Base-by-base conservation (phyloP, 2,329 filamentous ascomycete species). In the Fusarium setosum region DNA sequence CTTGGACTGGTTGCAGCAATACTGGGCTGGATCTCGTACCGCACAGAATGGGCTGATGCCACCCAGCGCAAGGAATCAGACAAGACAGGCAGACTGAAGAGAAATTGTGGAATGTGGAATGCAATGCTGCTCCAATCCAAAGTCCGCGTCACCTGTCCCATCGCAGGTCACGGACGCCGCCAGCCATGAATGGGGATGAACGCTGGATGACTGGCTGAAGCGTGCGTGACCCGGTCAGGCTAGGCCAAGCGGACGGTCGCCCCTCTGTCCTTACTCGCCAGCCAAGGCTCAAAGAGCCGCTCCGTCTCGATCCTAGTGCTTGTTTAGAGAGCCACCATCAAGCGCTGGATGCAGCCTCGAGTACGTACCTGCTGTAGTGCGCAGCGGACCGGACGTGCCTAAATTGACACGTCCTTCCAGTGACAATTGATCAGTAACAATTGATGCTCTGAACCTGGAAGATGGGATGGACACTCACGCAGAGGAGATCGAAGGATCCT, bases 231-330 rank as follows among this genome's bases (percentile, higher is more conserved):
- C 61, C 41, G 52, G 59, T 59, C 60, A 67, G 47, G 55, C 67
- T 67, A 64, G 47, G 49, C 61, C 59, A 69, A 58, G 56, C 56
- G 58, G 59, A 64, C 40, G 56, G 58, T 62, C 56, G 59, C 67
- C 61, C 64, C 56, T 61, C 53, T 51, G 41, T 47, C 59, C 61
- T 68, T 64, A 54, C 57, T 71, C 61, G 57, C 56, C 49, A 65
- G 69, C 56, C 63, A 71, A 66, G 69, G 51, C 65, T 61, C 61
- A 69, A 70, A 71, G 65, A 72, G 70, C 68, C 61, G 66, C 68
- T 72, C 70, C 56, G 60, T 72, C 68, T 64, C 69, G 66, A 72
- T 72, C 63, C 69, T 72, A 72, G 70, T 71, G 67, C 64, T 69
- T 49, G 58, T 59, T 69, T 56, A 56, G 61, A 59, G 55, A 53